Evolutionary conservation across 23 red algal genomes (phyloP), one percentile per base, ranked within the genome.

Genomic region (Pyropia yezoensis): DNA sequence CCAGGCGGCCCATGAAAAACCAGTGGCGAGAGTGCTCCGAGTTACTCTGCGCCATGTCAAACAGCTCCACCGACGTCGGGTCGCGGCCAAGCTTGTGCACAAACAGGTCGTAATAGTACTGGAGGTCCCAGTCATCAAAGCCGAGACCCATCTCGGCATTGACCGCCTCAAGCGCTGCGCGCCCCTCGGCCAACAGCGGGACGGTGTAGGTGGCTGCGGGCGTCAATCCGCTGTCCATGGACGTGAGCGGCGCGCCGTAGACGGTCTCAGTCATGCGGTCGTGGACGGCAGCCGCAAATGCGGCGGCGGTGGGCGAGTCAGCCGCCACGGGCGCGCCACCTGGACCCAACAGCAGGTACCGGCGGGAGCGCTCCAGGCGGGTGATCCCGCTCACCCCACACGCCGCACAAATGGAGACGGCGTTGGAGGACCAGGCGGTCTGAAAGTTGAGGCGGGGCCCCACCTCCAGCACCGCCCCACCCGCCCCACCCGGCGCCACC

Each of bases 21-120:
- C 94, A 98, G 71, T 98, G 94, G 9, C 94, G 77, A 17, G 94
- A 98, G 73, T 98, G 94, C 68, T 98, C 94, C 17, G 74, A 83
- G 73, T 98, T 98, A 67, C 84, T 90, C 76, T 98, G 94, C 50
- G 94, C 94, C 23, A 98, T 80, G 56, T 98, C 94, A 70, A 80
- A 98, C 24, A 98, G 83, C 83, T 98, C 94, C 5, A 98, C 94
- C 56, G 77, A 83, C 18, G 94, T 98, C 33, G 94, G 94, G 74
- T 98, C 78, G 1, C 94, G 85, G 15, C 62, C 53, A 56, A 98
- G 45, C 3, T 51, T 47, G 18, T 33, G 57, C n/a, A 39, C 61
- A 85, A 98, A 98, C 65, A 98, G 39, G 11, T 82, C 14, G 25
- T 62, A 52, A 63, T 98, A 98, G 62, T 91, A 91, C 28, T 77